Evolutionary conservation across 768 basidiomycete genomes (phyloP).

Genomic region (Scleroderma bovista): DNA sequence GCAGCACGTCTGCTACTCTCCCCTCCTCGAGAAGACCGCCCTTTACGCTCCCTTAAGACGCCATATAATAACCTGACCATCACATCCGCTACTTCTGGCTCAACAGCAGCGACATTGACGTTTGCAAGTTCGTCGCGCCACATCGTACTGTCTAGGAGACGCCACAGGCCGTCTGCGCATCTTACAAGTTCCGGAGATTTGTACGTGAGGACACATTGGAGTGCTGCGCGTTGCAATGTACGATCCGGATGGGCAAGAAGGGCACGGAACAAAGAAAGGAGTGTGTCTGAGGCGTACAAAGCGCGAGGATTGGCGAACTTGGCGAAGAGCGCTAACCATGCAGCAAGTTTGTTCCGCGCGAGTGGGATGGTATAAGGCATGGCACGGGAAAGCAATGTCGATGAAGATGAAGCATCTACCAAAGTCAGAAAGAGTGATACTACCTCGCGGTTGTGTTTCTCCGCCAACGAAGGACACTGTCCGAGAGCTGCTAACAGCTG

Average conservation of each 20-base stretch:
- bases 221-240: constrained; percentile 63
- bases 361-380: constrained; percentile 23
- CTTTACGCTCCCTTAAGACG: constrained; percentile 75
- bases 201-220: constrained; percentile 80
- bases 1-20: constrained; percentile 60
- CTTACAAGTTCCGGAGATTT: constrained; percentile 52
- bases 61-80: constrained; percentile 81
- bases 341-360: constrained; percentile 55
- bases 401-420: constrained; percentile 26
- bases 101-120: constrained; percentile 60
- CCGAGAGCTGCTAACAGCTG: constrained; percentile 71
- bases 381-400: neutral
- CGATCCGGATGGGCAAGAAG: constrained; percentile 84
- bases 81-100: constrained; percentile 56
- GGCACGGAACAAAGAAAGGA: constrained; percentile 62
- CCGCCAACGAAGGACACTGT: constrained; percentile 66
- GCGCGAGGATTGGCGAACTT: constrained; percentile 95
- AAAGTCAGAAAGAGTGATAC: constrained; percentile 75
- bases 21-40: constrained; percentile 59
- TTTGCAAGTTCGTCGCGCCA: constrained; percentile 86
- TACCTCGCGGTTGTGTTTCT: constrained; percentile 84
- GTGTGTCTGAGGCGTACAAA: constrained; percentile 57
- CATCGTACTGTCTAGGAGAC: constrained; percentile 74
- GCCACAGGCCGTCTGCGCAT: constrained; percentile 60
- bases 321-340: constrained; percentile 82